Evolutionary conservation across 106 monocot species (phyloP).

Genomic region (Dioscorea dumetorum): DNA sequence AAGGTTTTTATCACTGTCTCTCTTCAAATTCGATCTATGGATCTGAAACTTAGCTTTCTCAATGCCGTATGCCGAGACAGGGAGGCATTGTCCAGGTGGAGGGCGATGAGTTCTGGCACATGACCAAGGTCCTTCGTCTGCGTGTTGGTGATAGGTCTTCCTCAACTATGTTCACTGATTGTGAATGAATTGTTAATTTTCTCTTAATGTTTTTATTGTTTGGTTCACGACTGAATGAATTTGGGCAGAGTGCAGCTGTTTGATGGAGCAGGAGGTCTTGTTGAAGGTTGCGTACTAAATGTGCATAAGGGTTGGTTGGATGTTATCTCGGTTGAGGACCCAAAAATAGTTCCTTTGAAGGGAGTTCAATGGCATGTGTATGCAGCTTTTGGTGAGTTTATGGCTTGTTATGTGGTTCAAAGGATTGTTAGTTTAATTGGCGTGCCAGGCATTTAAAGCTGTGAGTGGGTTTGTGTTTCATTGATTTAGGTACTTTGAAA

Average conservation of each 20-base stretch:
- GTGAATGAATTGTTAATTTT: background rate
- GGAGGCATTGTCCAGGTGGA: constrained; percentile 61
- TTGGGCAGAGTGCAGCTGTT: constrained; percentile 39
- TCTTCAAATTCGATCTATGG: background rate
- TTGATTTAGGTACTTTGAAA: constrained; percentile 62
- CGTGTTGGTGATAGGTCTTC: constrained; percentile 55
- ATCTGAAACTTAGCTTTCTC: background rate
- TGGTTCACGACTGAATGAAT: constrained; percentile 9
- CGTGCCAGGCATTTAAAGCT: background rate
- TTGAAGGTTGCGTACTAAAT: constrained; percentile 49
- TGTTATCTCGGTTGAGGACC: constrained; percentile 42
- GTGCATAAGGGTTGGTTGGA: constrained; percentile 39
- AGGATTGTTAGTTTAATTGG: background rate
- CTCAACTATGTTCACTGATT: background rate
- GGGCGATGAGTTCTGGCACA: constrained; percentile 99
- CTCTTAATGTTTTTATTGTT: background rate
- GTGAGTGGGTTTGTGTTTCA: background rate
- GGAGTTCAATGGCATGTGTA: constrained; percentile 86
- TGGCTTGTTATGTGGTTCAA: background rate
- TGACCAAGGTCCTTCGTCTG: constrained; percentile 80
- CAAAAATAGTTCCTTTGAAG: constrained; percentile 24
- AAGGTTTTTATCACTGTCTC: constrained; percentile 13
- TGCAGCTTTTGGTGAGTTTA: constrained; percentile 78
- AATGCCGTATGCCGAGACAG: constrained; percentile 14
- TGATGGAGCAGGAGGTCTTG: constrained; percentile 54